phyloP scores from a whole-genome alignment of 306 rosid genomes.

The Biancaea sappan region DNA sequence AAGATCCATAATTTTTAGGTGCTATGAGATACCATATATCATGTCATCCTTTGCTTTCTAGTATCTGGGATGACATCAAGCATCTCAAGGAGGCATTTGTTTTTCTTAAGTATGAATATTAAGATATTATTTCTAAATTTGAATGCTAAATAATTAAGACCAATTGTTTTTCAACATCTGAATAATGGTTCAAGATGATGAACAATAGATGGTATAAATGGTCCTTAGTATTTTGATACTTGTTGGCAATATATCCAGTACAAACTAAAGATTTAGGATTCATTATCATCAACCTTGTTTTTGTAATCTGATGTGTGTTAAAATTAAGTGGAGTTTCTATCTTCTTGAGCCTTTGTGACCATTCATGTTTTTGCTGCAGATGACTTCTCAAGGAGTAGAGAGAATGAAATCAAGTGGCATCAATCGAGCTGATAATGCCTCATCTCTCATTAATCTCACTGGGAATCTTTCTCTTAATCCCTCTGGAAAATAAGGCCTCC shows the following conservation, averaged over 20 bases:
- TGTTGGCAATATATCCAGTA: not conserved
- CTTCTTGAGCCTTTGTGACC: not conserved
- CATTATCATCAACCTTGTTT: not conserved
- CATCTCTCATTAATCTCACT: constrained; percentile 46
- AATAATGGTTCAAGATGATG: too few species aligned
- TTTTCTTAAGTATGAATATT: too few species aligned
- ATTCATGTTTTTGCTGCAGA: constrained; percentile 42
- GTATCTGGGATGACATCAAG: not conserved
- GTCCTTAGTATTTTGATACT: not conserved
- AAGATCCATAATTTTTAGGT: not conserved
- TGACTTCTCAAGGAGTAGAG: constrained; percentile 34
- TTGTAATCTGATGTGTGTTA: not conserved
- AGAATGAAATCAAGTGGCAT: constrained; percentile 39
- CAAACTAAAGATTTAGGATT: too few species aligned
- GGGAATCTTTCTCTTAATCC: constrained; percentile 52
- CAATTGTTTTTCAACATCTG: too few species aligned
- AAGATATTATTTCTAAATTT: too few species aligned
- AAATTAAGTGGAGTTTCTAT: not conserved
- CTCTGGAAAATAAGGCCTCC: constrained; percentile 30
- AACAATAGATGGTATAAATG: too few species aligned
- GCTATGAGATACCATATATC: not conserved
- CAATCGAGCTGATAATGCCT: constrained; percentile 31
- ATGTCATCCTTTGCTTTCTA: not conserved
- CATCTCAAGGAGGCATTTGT: too few species aligned
- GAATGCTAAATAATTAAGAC: too few species aligned